Percentiles rank a stretch among this genome's conserved stretches.
Conservation (phyloP, 495 filamentous ascomycete genomes). For the Aspergillus diversus region DNA sequence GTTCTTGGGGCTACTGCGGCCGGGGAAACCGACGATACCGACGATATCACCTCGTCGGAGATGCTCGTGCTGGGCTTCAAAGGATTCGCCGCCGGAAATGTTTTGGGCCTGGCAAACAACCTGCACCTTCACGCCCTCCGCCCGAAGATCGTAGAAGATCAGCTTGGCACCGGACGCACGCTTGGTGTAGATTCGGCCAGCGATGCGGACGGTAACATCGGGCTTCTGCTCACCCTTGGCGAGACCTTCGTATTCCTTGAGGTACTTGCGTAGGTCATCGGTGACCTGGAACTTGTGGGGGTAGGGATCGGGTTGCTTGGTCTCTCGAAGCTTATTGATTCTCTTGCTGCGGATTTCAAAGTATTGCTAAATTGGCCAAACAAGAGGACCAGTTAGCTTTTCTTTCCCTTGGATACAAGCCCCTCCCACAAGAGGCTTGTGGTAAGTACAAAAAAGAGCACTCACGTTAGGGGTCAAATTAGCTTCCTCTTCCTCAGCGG, state of each 20-base stretch:
- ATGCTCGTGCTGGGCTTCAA: slow-evolving; percentile 86
- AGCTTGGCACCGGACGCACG: slow-evolving; percentile 82
- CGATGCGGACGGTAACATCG: slow-evolving; percentile 72
- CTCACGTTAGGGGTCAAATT: slow-evolving; percentile 89
- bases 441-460: slow-evolving; percentile 4
- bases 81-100: slow-evolving; percentile 61
- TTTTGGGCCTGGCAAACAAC: slow-evolving; percentile 87
- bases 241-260: slow-evolving; percentile 72
- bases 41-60: slow-evolving; percentile 91
- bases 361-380: slow-evolving; percentile 70
- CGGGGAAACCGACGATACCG: slow-evolving; percentile 85
- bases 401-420: neutral
- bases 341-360: slow-evolving; percentile 89
- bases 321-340: slow-evolving; percentile 83
- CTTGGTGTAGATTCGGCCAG: slow-evolving; percentile 87
- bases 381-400: slow-evolving; percentile 21
- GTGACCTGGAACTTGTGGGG: slow-evolving; percentile 96
- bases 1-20: slow-evolving; percentile 87
- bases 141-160: slow-evolving; percentile 90
- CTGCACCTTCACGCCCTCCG: slow-evolving; percentile 83
- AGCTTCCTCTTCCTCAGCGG: slow-evolving; percentile 69
- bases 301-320: slow-evolving; percentile 84
- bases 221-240: slow-evolving; percentile 82
- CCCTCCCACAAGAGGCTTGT: neutral
- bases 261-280: slow-evolving; percentile 75